phyloP scores from a whole-genome alignment of 2,329 filamentous ascomycete species.

The Cladophialophora exuberans region DNA sequence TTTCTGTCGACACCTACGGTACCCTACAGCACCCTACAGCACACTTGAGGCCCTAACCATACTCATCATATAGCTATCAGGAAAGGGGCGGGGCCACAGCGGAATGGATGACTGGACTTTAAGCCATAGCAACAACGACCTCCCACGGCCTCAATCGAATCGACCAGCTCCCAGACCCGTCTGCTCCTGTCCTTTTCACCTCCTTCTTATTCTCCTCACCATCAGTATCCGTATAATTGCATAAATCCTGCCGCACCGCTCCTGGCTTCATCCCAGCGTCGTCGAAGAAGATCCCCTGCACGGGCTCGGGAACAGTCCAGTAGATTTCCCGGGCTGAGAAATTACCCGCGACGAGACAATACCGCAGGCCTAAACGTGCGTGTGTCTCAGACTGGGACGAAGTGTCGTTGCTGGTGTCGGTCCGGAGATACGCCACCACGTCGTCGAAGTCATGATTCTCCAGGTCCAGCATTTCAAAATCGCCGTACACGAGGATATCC shows the following conservation, averaged over 20 bases:
- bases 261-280: slow-evolving; percentile 8
- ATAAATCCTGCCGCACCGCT: slow-evolving; percentile 22
- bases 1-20: too few relatives aligned
- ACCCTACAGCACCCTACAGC: too few relatives aligned
- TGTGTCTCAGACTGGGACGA: too few relatives aligned
- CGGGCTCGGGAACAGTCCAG: slow-evolving; percentile 23
- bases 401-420: slow-evolving; percentile 1
- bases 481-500: slow-evolving; percentile 54
- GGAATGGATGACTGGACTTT: too few relatives aligned
- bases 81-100: too few relatives aligned
- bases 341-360: slow-evolving; percentile 28
- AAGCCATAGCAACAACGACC: slow-evolving; percentile 8
- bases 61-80: too few relatives aligned
- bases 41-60: too few relatives aligned
- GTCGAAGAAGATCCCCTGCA: slow-evolving; percentile 17
- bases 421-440: slow-evolving; percentile 26
- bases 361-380: too few relatives aligned
- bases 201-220: slow-evolving; percentile 14
- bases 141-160: slow-evolving; percentile 9
- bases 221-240: slow-evolving; percentile 26
- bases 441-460: slow-evolving; percentile 8
- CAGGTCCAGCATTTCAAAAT: slow-evolving; percentile 30
- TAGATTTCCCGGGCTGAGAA: slow-evolving; percentile 21
- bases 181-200: slow-evolving; percentile 5
- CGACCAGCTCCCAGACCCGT: slow-evolving; percentile 1